Percentiles rank a stretch among this genome's conserved stretches.
Conservation (phyloP, 768 basidiomycete species). For the Phlebiopsis gigantea region DNA sequence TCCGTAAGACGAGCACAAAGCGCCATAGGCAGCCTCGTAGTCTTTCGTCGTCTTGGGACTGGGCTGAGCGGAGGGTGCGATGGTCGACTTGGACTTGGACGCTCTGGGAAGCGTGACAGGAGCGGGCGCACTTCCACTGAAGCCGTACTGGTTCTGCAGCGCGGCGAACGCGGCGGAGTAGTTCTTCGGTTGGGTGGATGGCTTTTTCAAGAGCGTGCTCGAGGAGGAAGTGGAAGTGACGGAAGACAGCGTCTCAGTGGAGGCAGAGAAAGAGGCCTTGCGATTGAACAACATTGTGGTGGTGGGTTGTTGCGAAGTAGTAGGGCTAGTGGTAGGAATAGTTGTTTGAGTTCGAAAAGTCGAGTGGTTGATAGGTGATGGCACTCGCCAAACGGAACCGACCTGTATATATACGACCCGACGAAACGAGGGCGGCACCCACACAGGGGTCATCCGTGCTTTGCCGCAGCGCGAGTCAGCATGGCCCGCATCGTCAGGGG, state of each 20-base stretch:
- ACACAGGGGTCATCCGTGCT: background rate
- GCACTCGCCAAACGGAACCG: background rate
- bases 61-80: background rate
- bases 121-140: conserved; percentile 14
- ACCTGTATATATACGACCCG: background rate
- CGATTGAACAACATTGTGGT: background rate
- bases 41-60: background rate
- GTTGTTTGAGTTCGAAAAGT: background rate
- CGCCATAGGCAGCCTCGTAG: conserved; percentile 1
- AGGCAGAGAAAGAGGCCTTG: conserved; percentile 1
- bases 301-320: background rate
- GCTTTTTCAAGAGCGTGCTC: background rate
- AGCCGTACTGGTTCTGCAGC: conserved; percentile 23
- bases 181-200: conserved; percentile 16
- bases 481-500: background rate
- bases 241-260: background rate
- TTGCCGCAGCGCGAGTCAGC: background rate
- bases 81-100: conserved; percentile 1
- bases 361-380: background rate
- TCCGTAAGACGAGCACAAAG: background rate
- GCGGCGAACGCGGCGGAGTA: conserved; percentile 24
- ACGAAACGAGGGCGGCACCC: background rate
- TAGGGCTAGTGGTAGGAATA: background rate
- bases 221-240: background rate
- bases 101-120: background rate